Percentiles rank a stretch among this genome's conserved stretches.
Evolutionary conservation across 2,329 filamentous ascomycete genomes (phyloP).

Genomic region (Microdochium paspali): DNA sequence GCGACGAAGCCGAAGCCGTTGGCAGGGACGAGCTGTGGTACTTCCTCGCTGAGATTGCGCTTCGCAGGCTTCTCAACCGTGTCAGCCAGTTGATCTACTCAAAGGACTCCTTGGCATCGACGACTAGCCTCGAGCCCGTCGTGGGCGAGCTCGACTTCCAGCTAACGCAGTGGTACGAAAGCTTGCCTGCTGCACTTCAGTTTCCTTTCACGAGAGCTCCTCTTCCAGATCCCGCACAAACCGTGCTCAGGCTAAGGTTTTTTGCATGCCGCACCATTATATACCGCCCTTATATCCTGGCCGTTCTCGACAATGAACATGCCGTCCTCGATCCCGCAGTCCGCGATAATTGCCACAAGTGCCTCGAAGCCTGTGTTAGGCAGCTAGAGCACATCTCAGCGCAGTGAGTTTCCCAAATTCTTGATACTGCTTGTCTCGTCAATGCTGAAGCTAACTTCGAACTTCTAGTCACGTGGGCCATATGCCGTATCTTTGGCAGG

Average conservation of each 20-base stretch:
- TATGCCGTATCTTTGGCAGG: slow-evolving; percentile 81
- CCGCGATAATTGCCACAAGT: slow-evolving; percentile 70
- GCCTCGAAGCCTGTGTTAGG: slow-evolving; percentile 68
- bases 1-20: slow-evolving; percentile 52
- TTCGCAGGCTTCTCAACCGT: slow-evolving; percentile 67
- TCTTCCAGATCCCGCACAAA: slow-evolving; percentile 66
- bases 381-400: slow-evolving; percentile 72
- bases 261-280: slow-evolving; percentile 83
- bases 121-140: slow-evolving; percentile 65
- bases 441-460: slow-evolving; percentile 25
- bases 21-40: slow-evolving; percentile 79
- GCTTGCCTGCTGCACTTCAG: slow-evolving; percentile 62
- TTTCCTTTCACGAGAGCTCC: slow-evolving; percentile 64
- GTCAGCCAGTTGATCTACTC: slow-evolving; percentile 75
- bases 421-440: slow-evolving; percentile 12
- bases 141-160: slow-evolving; percentile 76
- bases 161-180: slow-evolving; percentile 77
- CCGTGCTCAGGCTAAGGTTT: slow-evolving; percentile 69
- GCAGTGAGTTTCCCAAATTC: slow-evolving; percentile 46
- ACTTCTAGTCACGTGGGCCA: slow-evolving; percentile 62
- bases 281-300: slow-evolving; percentile 73
- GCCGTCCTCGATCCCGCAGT: slow-evolving; percentile 63
- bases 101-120: slow-evolving; percentile 61
- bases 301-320: slow-evolving; percentile 69
- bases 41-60: slow-evolving; percentile 73